Conservation (phyloP, 2,329 filamentous ascomycete genomes). For the Penicillium corylophilum region DNA sequence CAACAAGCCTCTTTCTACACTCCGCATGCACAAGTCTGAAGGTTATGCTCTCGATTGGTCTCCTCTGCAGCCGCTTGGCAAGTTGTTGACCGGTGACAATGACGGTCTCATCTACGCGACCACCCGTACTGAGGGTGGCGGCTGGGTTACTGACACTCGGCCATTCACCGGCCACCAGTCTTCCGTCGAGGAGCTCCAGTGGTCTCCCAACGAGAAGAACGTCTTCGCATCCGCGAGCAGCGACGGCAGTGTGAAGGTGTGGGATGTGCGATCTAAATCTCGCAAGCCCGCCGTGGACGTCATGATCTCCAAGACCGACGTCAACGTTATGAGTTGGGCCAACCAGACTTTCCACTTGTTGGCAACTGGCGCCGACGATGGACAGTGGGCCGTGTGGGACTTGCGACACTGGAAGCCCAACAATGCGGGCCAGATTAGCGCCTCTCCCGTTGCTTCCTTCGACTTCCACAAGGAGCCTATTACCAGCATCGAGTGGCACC, state of each 20-base stretch:
- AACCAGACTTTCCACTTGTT: slow-evolving; percentile 83
- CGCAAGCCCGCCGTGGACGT: slow-evolving; percentile 85
- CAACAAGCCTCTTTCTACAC: slow-evolving; percentile 82
- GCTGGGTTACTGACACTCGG: slow-evolving; percentile 82
- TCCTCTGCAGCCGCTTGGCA: slow-evolving; percentile 72
- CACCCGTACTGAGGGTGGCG: slow-evolving; percentile 79
- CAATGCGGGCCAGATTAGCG: slow-evolving; percentile 52
- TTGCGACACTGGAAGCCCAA: slow-evolving; percentile 86
- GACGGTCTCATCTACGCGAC: slow-evolving; percentile 87
- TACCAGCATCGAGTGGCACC: slow-evolving; percentile 95
- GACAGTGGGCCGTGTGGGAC: slow-evolving; percentile 95
- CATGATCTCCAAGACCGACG: slow-evolving; percentile 77
- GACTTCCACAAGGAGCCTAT: slow-evolving; percentile 95
- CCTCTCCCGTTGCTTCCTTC: slow-evolving; percentile 87
- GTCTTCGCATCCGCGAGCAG: slow-evolving; percentile 93
- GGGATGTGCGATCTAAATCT: slow-evolving; percentile 90
- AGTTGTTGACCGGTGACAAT: slow-evolving; percentile 88
- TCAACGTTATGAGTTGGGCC: slow-evolving; percentile 97
- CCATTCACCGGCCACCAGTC: slow-evolving; percentile 80
- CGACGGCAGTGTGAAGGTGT: slow-evolving; percentile 92
- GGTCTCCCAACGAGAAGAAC: slow-evolving; percentile 88
- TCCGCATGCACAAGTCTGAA: slow-evolving; percentile 88
- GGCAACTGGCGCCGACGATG: slow-evolving; percentile 89
- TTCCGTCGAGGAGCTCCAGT: slow-evolving; percentile 93
- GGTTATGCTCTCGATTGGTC: slow-evolving; percentile 99